Conservation (phyloP, 1,284 basidiomycete species). For the Pseudozyma thailandica region DNA sequence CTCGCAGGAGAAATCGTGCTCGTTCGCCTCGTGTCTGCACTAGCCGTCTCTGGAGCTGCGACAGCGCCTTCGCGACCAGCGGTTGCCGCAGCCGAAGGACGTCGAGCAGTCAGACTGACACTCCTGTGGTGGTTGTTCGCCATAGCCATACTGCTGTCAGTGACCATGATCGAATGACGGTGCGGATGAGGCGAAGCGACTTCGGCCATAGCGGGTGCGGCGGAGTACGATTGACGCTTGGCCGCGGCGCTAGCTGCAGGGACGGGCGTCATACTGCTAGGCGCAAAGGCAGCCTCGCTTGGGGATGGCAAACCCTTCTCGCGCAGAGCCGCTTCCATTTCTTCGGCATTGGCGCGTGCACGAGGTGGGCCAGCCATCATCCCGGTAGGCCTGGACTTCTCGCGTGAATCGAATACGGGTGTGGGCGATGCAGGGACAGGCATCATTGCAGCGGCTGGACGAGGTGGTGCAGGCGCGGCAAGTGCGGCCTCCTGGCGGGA, state of each 20-base stretch:
- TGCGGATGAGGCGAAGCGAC: conserved; percentile 12
- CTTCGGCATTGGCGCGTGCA: conserved; percentile 61
- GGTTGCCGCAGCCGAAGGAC: conserved; percentile 15
- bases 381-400: conserved; percentile 62
- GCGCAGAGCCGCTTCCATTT: conserved; percentile 59
- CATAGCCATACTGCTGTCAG: conserved; percentile 32
- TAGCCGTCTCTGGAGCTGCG: conserved; percentile 9
- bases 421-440: conserved; percentile 47
- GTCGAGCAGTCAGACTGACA: conserved; percentile 46
- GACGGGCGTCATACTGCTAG: conserved; percentile 23
- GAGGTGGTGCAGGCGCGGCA: conserved; percentile 25
- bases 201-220: conserved; percentile 9
- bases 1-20: conserved; percentile 27
- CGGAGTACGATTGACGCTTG: conserved; percentile 27
- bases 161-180: conserved; percentile 47
- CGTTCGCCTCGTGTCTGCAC: conserved; percentile 18
- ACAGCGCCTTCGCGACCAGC: conserved; percentile 3
- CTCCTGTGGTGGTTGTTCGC: conserved; percentile 55
- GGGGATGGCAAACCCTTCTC: conserved; percentile 49
- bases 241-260: conserved; percentile 20
- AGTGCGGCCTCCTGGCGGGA: conserved; percentile 42
- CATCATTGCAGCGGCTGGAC: conserved; percentile 29
- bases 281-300: conserved; percentile 25
- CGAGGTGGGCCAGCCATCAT: conserved; percentile 65
- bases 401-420: conserved; percentile 66